Evolutionary conservation across 2,329 filamentous ascomycete species (phyloP).

Genomic region (Fusarium camptoceras): DNA sequence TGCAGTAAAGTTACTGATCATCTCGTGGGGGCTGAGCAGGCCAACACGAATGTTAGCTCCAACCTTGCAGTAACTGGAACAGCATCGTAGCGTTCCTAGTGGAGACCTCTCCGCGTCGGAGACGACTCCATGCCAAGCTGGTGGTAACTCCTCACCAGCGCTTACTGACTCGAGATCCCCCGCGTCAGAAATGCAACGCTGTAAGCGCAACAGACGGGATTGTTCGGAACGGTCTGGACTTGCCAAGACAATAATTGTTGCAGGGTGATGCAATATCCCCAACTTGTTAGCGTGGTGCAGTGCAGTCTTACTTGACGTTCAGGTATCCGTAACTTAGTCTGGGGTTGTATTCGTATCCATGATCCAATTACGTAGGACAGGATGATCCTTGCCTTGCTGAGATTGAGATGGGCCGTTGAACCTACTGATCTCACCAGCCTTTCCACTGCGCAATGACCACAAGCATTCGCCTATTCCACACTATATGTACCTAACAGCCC

Average conservation of each 20-base stretch:
- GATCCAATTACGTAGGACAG: neutral
- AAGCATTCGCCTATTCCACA: neutral
- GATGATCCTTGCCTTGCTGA: neutral
- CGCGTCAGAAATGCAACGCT: neutral
- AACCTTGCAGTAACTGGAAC: neutral
- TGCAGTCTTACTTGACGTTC: neutral
- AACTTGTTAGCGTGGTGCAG: neutral
- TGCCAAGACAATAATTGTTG: slow-evolving; percentile 7
- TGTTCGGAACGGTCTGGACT: slow-evolving; percentile 14
- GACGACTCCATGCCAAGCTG: neutral
- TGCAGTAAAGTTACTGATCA: neutral
- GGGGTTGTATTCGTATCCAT: slow-evolving; percentile 23
- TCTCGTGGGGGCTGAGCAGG: neutral
- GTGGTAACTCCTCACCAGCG: neutral
- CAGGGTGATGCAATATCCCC: slow-evolving; percentile 15
- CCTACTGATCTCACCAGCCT: neutral
- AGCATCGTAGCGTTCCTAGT: neutral
- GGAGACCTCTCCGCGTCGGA: neutral
- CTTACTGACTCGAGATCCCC: slow-evolving; percentile 4
- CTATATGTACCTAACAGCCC: neutral
- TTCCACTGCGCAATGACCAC: neutral
- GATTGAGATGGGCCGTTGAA: neutral
- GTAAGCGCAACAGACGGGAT: neutral
- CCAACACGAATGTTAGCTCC: neutral
- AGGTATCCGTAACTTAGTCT: neutral